A percentile compares a stretch with the other conserved stretches of the same genome.
Evolutionary conservation across 129 eudicot genomes (phyloP).

Genomic region (Chrysanthemum lavandulifolium): DNA sequence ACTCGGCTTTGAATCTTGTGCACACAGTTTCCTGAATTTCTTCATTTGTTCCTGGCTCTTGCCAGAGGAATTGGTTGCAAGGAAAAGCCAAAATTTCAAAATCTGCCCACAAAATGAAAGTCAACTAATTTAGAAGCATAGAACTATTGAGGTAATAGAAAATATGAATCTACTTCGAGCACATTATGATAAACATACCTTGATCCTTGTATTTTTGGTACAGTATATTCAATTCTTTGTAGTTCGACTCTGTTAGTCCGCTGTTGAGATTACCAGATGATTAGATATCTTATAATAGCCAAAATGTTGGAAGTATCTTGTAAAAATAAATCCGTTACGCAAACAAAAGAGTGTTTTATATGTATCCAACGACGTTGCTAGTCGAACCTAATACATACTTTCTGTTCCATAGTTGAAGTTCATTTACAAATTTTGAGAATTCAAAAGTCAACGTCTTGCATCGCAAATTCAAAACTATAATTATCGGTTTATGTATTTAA

Average conservation of each 20-base stretch:
- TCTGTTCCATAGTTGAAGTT: slow-evolving; percentile 3
- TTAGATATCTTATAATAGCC: not conserved
- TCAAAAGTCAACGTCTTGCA: not conserved
- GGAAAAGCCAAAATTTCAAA: slow-evolving; percentile 91
- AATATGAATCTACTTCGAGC: slow-evolving; percentile 1
- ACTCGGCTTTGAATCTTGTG: slow-evolving; percentile 82
- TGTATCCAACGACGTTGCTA: not conserved
- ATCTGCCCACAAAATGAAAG: slow-evolving; percentile 37
- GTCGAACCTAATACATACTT: not conserved
- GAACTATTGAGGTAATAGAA: slow-evolving; percentile 3
- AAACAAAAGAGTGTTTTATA: not conserved
- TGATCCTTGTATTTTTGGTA: slow-evolving; percentile 75
- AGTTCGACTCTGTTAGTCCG: slow-evolving; percentile 83
- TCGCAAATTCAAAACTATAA: not conserved
- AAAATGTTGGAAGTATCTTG: slow-evolving; percentile 1
- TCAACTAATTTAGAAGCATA: slow-evolving; percentile 11
- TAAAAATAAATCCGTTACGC: not conserved
- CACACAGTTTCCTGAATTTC: slow-evolving; percentile 76
- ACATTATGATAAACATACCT: slow-evolving; percentile 42
- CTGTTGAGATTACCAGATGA: slow-evolving; percentile 35
- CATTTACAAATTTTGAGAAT: not conserved
- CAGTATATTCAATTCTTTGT: slow-evolving; percentile 73
- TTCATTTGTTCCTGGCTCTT: slow-evolving; percentile 93
- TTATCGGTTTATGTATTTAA: not conserved
- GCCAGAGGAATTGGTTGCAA: slow-evolving; percentile 85